Base-by-base conservation (phyloP, 179 eudicot genomes). In the Silene noctiflora region DNA sequence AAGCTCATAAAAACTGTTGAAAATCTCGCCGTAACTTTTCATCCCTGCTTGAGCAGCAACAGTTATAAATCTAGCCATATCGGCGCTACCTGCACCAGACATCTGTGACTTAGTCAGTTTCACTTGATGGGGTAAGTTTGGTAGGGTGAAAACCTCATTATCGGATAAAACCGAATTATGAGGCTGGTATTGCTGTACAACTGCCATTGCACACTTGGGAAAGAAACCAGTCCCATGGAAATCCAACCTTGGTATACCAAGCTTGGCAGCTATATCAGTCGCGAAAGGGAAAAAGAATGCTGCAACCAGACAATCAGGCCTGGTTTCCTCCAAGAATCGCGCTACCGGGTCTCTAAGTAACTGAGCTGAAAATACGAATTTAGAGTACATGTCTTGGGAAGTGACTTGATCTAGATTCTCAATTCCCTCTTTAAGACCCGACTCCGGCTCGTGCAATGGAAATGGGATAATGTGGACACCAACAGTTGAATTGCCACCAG, bases 151-250 rank as follows among this genome's bases (percentile, higher is more conserved):
- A 5, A 16, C 63, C 29, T 86, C 85, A 3, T 76, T 66, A 42
- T 86, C 85, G 0, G 80, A 73, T 0, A 60, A 31, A 8, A 83
- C 80, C 2, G 64, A 17, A 29, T 67, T 51, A 9, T 67, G 67
- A 25, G 89, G 89, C 76, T 72, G 35, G 16, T 63, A 27, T 9
- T 56, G 29, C 4, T 6, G 8, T 56, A 88, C 4, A 10, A 19
- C 48, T 0, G 55, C 69, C 19, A 21, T 2, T 0, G 65, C 75
- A 33, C 80, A 78, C 0, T 31, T 12, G 0, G 85, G 20, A 19
- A 88, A 83, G 76, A 29, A 81, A 64, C 89, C 66, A 7, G 62
- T 68, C 0, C 88, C 88, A 59, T 83, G 80, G 62, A 88, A 88
- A 6, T 73, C 81, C 24, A 88, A 0, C 71, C 88, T 71, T 0